Evolutionary conservation across 345 rosid genomes (phyloP), one percentile per base, ranked within the genome.

Genomic region (Psidium friedrichsthalianum): DNA sequence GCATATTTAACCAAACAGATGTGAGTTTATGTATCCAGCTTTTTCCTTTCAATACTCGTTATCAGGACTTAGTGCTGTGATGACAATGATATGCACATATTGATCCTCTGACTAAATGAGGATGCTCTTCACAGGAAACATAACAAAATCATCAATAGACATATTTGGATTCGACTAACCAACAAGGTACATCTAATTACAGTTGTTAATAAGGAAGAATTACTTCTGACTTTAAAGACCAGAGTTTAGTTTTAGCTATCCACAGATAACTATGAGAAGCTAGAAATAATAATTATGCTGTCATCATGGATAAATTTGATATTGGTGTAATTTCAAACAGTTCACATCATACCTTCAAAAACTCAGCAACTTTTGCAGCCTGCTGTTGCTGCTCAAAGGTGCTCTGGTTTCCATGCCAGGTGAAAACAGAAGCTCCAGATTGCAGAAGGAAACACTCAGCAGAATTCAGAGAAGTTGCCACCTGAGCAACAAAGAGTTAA

Each of bases 371-470:
- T 88, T 94, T 94, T 69, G 94, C 93, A 80, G 99, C 95, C 84
- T 92, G 87, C 85, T 98, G 96, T 91, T 96, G 97, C 88, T 96
- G 97, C 89, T 98, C 99, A 87, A 89, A 94, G 52, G 97, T 89
- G 91, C 99, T 94, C 91, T 94, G 97, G 90, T 90, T 94, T 87
- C 99, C 99, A 89, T 95, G 96, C 99, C 99, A 98, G 32, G 87
- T 91, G 90, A 96, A 95, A 88, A 94, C 36, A 74, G 97, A 92
- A 61, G 97, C 93, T 76, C 99, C 98, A 89, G 98, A 93, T 93
- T 98, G 99, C 91, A 98, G 94, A 89, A 98, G 94, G 90, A 94
- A 96, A 88, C 99, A 97, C 85, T 95, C 95, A 3, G 89, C 85
- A 76, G 99, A 94, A 89, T 94, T 94, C 92, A 97, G 90, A 61